phyloP scores from a whole-genome alignment of 176 grass and related monocot genomes.

The Carex parvula region DNA sequence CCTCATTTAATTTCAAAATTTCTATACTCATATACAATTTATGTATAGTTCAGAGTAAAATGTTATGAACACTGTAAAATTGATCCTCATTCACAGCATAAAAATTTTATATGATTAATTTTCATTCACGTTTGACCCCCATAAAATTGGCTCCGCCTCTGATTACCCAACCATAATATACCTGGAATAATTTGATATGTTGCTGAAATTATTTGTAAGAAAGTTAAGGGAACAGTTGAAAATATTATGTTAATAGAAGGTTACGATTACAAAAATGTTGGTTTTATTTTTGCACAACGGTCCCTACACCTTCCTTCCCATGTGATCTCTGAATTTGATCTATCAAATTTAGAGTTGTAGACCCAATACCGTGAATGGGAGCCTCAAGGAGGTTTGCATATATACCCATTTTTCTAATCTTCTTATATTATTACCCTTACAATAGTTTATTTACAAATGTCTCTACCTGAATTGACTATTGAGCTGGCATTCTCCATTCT shows the following conservation, averaged over 20 bases:
- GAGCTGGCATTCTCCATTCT: constrained; percentile 21
- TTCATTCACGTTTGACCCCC: no score
- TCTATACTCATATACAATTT: no score
- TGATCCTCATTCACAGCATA: no score
- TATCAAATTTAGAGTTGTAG: constrained; percentile 23
- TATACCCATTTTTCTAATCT: not conserved
- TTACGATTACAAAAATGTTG: not conserved
- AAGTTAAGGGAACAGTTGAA: not conserved
- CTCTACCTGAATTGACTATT: not conserved
- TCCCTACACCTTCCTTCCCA: not conserved
- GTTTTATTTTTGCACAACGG: constrained; percentile 1
- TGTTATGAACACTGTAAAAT: no score
- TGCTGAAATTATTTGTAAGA: not conserved
- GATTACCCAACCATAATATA: not conserved
- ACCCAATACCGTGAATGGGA: constrained; percentile 2
- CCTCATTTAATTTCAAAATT: no score
- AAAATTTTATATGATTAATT: no score
- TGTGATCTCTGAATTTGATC: constrained; percentile 17
- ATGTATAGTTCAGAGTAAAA: no score
- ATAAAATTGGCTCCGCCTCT: no score
- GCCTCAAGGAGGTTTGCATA: not conserved
- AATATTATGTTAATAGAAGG: not conserved
- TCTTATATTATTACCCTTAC: not conserved
- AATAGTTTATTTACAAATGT: not conserved
- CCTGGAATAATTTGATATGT: not conserved